phyloP scores from a whole-genome alignment of 345 rosid genomes.

The Populus tremula region DNA sequence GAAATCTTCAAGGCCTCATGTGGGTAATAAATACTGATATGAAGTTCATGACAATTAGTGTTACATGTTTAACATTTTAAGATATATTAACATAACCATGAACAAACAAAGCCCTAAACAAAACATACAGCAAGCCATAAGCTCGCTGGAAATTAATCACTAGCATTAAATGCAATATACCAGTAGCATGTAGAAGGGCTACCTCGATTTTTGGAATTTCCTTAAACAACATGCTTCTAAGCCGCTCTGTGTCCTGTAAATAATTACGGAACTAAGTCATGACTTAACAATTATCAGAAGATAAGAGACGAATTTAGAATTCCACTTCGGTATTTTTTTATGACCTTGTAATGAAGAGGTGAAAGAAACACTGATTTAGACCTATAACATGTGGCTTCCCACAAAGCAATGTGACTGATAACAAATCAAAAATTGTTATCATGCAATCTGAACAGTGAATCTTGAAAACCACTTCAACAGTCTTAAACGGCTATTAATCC shows the following conservation, averaged over 20 bases:
- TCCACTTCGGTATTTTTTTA: background rate
- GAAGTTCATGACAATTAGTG: background rate
- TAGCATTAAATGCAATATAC: background rate
- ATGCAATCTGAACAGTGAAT: background rate
- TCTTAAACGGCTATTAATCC: background rate
- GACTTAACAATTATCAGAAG: background rate
- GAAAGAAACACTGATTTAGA: background rate
- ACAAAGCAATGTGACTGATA: background rate
- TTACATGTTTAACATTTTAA: background rate
- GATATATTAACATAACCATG: background rate
- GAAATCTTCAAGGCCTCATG: background rate
- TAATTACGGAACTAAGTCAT: conserved; percentile 14
- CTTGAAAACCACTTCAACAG: background rate
- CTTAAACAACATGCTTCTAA: conserved; percentile 42
- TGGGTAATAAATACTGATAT: background rate
- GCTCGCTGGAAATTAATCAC: background rate
- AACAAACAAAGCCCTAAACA: background rate
- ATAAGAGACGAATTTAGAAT: background rate
- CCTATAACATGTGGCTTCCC: background rate
- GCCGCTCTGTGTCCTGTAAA: conserved; percentile 57
- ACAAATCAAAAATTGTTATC: conserved; percentile 3
- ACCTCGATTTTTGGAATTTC: conserved; percentile 55
- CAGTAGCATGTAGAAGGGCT: conserved; percentile 11
- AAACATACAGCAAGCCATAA: background rate
- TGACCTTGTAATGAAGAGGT: background rate